Conservation (phyloP, 345 rosid genomes). For the Clausena lansium region DNA sequence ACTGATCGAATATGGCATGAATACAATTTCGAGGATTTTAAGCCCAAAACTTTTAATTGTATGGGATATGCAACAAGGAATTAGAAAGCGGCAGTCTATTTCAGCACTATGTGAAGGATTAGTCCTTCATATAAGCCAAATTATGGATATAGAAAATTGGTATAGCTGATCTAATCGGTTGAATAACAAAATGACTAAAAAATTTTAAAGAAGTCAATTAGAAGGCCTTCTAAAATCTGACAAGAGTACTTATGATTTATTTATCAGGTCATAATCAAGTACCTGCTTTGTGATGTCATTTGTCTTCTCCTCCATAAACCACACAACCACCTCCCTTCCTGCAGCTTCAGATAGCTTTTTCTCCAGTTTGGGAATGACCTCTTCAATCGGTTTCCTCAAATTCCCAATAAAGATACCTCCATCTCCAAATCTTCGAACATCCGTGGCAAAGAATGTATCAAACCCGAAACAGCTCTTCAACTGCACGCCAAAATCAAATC, state of each 20-base stretch:
- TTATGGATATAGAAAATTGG: neutral
- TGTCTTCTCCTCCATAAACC: conserved; percentile 94
- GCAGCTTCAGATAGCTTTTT: conserved; percentile 82
- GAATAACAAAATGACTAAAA: neutral
- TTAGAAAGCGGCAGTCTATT: neutral
- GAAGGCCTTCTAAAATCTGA: neutral
- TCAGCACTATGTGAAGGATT: neutral
- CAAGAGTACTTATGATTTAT: neutral
- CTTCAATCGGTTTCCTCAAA: conserved; percentile 72
- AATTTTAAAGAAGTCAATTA: neutral
- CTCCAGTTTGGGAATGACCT: conserved; percentile 79
- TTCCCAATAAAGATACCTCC: conserved; percentile 93
- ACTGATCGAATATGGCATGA: neutral
- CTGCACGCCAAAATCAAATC: conserved; percentile 42
- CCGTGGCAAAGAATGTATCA: conserved; percentile 85
- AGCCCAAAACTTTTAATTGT: neutral
- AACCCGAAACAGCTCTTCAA: conserved; percentile 85
- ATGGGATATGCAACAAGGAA: neutral
- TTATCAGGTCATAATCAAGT: neutral
- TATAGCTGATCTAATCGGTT: neutral
- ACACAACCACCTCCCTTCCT: conserved; percentile 75
- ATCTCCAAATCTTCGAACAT: conserved; percentile 91
- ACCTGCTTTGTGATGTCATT: conserved; percentile 92
- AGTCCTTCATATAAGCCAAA: neutral
- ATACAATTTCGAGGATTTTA: neutral